phyloP scores from a whole-genome alignment of 202 grass and related monocot species.

The Schoenoplectus tabernaemontani region DNA sequence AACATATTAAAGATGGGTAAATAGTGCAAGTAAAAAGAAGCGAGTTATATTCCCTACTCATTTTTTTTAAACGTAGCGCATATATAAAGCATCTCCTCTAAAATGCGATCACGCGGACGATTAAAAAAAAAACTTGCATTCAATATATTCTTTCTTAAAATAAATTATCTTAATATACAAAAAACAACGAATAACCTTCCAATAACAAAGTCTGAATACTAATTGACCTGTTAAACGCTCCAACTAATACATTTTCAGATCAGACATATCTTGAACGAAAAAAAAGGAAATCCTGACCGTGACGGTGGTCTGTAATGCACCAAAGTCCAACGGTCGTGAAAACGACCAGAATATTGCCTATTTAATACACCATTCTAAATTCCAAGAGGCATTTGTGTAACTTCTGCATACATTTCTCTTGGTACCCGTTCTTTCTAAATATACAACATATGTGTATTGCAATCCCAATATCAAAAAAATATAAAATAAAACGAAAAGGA shows the following conservation, averaged over 20 bases:
- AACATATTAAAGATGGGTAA: background rate
- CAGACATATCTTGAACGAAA: background rate
- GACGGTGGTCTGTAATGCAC: background rate
- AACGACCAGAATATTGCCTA: background rate
- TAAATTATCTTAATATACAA: background rate
- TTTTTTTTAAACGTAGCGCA: background rate
- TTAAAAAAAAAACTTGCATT: background rate
- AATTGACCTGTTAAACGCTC: background rate
- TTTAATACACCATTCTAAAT: background rate
- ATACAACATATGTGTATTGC: background rate
- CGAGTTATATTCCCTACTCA: background rate
- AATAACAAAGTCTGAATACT: background rate
- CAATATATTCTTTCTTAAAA: background rate
- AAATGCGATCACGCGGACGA: background rate
- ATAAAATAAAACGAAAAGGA: background rate
- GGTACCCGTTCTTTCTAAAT: background rate
- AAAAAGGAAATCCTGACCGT: background rate
- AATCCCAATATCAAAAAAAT: background rate
- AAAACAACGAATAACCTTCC: background rate
- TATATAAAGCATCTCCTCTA: background rate
- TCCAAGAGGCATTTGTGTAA: background rate
- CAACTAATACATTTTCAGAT: background rate
- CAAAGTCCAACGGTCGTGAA: background rate
- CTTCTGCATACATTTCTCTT: conserved; percentile 6
- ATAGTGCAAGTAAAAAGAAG: background rate